Evolutionary conservation across 345 rosid genomes (phyloP), one percentile per base, ranked within the genome.

Genomic region (Gossypium rotundifolium): DNA sequence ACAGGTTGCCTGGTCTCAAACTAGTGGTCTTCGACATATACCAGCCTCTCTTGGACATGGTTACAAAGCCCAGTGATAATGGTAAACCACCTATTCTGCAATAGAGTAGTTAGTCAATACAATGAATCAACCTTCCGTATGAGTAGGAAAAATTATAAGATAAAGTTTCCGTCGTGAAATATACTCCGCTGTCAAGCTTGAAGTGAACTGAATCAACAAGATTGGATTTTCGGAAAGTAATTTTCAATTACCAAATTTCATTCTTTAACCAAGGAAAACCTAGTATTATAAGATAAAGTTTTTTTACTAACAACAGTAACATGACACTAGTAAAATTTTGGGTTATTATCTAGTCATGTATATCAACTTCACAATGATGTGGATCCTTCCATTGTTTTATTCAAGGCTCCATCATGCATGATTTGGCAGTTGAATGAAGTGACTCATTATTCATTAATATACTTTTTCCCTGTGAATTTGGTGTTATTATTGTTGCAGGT

Each of bases 11-110:
- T 9, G 91, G 89, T 74, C 98, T 94, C 83, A 91, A 82, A 82
- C 93, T 92, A 1, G 93, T 91, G 25, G 93, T 87, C 80, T 88
- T 92, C 40, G 88, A 91, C 74, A 87, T 81, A 82, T 86, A 92
- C 84, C 83, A 87, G 75, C 96, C 98, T 75, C 91, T 92, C 76
- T 65, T 89, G 82, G 88, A 90, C 76, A 75, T 92, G 88, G 84
- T 88, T 83, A 82, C 64, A 49, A 88, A 74, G 29, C 97, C 98
- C 2, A 53, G 45, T 52, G 93, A 88, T 4, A 84, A 77, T 16
- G 97, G 98, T 91, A 90, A 81, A 7, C 69, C 52, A 17, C 73
- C 76, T 63, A 71, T 70, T 76, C 69, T 40, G 38, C 78, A 74
- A 70, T 54, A 63, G 68, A 65, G 52, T 46, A 63, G 51, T n/a